Conservation (phyloP, 2,329 filamentous ascomycete genomes). For the Penicillium sumatraense region DNA sequence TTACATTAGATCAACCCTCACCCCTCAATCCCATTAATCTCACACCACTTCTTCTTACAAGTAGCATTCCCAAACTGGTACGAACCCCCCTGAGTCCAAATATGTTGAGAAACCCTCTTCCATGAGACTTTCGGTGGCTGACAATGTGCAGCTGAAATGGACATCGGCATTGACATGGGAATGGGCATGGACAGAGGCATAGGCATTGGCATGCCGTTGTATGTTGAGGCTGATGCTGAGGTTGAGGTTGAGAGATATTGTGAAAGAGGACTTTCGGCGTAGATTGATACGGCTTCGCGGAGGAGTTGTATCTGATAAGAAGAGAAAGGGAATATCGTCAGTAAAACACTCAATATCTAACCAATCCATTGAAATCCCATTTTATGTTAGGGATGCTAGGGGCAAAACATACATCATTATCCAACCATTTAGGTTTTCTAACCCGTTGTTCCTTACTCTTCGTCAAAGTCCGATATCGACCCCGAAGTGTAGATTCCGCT, state of each 20-base stretch:
- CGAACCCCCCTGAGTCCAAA: conserved; percentile 56
- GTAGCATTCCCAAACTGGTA: conserved; percentile 66
- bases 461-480: conserved; percentile 51
- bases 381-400: too few species aligned
- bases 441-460: conserved; percentile 51
- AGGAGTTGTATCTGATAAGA: conserved; percentile 50
- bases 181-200: too few species aligned
- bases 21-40: conserved; percentile 46
- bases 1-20: too few species aligned
- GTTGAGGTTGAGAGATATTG: background rate
- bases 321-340: too few species aligned
- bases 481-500: conserved; percentile 54
- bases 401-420: conserved; percentile 47
- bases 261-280: too few species aligned
- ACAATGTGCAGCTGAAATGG: too few species aligned
- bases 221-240: background rate
- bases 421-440: conserved; percentile 50
- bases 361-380: too few species aligned
- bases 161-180: too few species aligned
- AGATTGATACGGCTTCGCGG: conserved; percentile 42
- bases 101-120: conserved; percentile 62
- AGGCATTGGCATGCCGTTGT: too few species aligned
- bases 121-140: conserved; percentile 56
- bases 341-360: too few species aligned
- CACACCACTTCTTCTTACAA: conserved; percentile 65